These are phyloP conservation scores for Trichophaea hybrida DNA, from an alignment of 2,329 filamentous ascomycete species.

Conservation along the genomic window DNA sequence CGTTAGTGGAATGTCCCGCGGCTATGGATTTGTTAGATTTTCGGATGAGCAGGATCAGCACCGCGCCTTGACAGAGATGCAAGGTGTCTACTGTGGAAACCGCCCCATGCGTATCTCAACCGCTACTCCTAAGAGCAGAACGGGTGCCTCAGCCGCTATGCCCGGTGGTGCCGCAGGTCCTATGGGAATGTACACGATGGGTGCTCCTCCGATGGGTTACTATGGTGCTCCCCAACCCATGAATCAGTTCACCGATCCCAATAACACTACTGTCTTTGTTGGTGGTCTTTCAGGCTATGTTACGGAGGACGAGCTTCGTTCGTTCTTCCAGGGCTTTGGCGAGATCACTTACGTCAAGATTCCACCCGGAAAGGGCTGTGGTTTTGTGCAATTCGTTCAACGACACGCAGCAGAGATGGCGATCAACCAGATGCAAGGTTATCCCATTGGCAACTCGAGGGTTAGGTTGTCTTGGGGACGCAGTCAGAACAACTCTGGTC, in stretches of 20 bases:
- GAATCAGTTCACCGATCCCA: slow-evolving; percentile 99
- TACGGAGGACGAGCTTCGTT: slow-evolving; percentile 97
- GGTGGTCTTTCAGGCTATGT: slow-evolving; percentile 95
- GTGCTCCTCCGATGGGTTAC: slow-evolving; percentile 52
- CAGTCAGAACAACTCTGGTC: slow-evolving; percentile 96
- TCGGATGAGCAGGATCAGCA: slow-evolving; percentile 92
- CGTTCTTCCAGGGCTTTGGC: slow-evolving; percentile 98
- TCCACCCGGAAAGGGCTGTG: slow-evolving; percentile 94
- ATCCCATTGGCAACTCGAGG: slow-evolving; percentile 95
- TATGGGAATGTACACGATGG: slow-evolving; percentile 55
- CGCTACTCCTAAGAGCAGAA: slow-evolving; percentile 83
- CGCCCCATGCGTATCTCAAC: slow-evolving; percentile 97
- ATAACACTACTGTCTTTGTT: slow-evolving; percentile 98
- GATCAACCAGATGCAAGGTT: slow-evolving; percentile 99
- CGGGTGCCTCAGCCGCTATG: slow-evolving; percentile 41
- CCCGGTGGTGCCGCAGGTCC: slow-evolving; percentile 35
- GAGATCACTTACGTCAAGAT: slow-evolving; percentile 99
- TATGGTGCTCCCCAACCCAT: slow-evolving; percentile 63
- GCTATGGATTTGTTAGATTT: slow-evolving; percentile 96
- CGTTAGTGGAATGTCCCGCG: slow-evolving; percentile 91
- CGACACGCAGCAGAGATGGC: slow-evolving; percentile 98
- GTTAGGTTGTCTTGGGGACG: slow-evolving; percentile 96
- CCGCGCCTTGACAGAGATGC: slow-evolving; percentile 91
- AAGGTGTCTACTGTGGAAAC: slow-evolving; percentile 97
- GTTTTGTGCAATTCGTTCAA: slow-evolving; percentile 98